Evolutionary conservation across 2,329 filamentous ascomycete species (phyloP), one percentile per base, ranked within the genome.

Genomic region (Epichloe sp.): DNA sequence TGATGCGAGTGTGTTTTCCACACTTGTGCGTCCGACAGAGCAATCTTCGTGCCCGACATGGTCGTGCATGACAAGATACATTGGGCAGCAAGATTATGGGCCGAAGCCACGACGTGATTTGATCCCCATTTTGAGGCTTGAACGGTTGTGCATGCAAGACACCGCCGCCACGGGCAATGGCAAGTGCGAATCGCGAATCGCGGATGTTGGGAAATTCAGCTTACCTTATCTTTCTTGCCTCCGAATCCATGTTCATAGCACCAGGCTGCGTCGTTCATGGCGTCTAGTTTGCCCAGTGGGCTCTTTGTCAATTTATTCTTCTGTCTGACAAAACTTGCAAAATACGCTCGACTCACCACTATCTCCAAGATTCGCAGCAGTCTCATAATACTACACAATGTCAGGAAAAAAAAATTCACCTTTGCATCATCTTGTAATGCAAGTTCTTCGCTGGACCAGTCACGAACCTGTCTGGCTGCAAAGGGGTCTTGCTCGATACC

Each of bases 161-260:
- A 47, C 11, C 11, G 47, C n/a, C 19, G 17, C 41, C 17, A 11
- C 11, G 17, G 41, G 17, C 36, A 19, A 11, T 42, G 26, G n/a
- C 14, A 36, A 31, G 26, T 40, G 10, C 31, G 5, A 12, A 34
- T 23, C 11, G 37, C 21, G 26, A 12, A 34, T n/a, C 11, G 37
- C 21, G 26, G 26, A 38, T 23, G 26, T 44, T 17, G 31, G 40
- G 50, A 52, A 34, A 11, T 6, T 37, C 45, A 44, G 79, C 87
- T 69, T 76, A 96, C 91, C 86, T 95, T 97, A 74, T 98, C 90
- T 68, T 97, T 98, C 68, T 89, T 93, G 63, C 89, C 91, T 36
- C 93, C 93, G 68, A 95, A 95, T n/a, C 93, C 93, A 65, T 96
- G 86, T 31, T 94, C 69, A 75, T 93, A 97, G 72, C 93, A 98